Evolutionary conservation across 176 grass and related monocot genomes (phyloP).

Genomic region (Musa schizocarpa): DNA sequence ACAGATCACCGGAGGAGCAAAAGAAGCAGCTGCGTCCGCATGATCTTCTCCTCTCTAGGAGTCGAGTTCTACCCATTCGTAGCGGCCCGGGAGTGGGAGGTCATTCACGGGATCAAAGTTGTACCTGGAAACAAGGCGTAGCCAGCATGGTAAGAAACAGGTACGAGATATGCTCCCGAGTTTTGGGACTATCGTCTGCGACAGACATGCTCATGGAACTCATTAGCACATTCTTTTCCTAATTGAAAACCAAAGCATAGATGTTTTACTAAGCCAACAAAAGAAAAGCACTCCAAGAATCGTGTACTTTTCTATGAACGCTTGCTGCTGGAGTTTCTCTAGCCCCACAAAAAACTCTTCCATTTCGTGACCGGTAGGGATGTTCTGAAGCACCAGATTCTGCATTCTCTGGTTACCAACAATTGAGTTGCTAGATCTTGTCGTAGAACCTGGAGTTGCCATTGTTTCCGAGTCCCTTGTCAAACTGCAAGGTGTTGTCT

Average conservation of each 20-base stretch:
- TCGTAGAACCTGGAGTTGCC: conserved; percentile 30
- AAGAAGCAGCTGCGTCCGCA: neutral
- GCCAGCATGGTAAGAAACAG: neutral
- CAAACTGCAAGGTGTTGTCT: conserved; percentile 39
- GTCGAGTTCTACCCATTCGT: conserved; percentile 1
- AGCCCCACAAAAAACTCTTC: conserved; percentile 32
- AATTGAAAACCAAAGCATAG: neutral
- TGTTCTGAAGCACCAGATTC: conserved; percentile 7
- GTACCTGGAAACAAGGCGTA: neutral
- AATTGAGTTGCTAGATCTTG: neutral
- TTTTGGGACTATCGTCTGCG: neutral
- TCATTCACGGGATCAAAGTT: neutral
- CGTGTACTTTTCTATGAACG: conserved; percentile 38
- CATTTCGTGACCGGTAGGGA: conserved; percentile 20
- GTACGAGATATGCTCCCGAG: neutral
- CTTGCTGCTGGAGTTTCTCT: conserved; percentile 32
- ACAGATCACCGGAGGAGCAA: neutral
- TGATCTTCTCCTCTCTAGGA: neutral
- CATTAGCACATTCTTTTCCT: neutral
- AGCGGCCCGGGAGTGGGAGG: neutral
- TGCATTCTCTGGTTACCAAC: neutral
- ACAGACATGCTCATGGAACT: neutral
- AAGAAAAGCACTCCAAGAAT: too few relatives aligned
- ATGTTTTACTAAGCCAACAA: too few relatives aligned
- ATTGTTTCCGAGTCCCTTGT: conserved; percentile 25